Evolutionary conservation across 805 yeast species (phyloP), one percentile per base, ranked within the genome.

Genomic region (Deakozyma indianensis): DNA sequence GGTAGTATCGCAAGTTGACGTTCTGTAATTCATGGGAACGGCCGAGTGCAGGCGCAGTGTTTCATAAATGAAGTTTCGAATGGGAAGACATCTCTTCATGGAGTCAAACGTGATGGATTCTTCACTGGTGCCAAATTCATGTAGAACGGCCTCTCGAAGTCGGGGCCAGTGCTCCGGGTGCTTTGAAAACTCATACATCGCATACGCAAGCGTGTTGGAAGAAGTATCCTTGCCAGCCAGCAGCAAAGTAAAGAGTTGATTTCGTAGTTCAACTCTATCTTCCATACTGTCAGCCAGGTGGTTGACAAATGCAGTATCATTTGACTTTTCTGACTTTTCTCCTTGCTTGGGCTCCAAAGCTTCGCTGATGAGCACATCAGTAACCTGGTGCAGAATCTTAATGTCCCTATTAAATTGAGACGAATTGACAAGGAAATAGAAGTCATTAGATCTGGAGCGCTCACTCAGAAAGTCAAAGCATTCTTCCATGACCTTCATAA

Each of bases 21-120:
- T 57, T 50, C 78, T 63, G 58, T 66, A 65, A 54, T 73, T 73
- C 45, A 59, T 52, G 15, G 78, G 77, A 25, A 74, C 77, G 25
- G 72, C 62, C 3, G 78, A 77, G 52, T 71, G 72, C 50, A 74
- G 53, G 45, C 78, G 67, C 50, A 73, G 64, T 2, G 64, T 59
- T 58, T 74, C 78, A 50, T 69, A 70, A 43, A 74, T 50, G 44
- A 73, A 70, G 45, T 65, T 63, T 54, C 66, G 69, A 52, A 74
- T 62, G 55, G 69, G 69, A 52, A 64, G 68, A 53, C 71, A 65
- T 52, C 63, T 65, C 61, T 73, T 73, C 49, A 74, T 65, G n/a
- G 68, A 57, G 56, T 71, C 76, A 48, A 71, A 73, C 15, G 69
- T 61, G 42, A 62, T 50, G 22, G 49, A 51, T 7, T 48, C 50